These are phyloP conservation scores for Cetraspora pellucida DNA, from an alignment of 192 early-diverging fungal genomes.

Conservation along the genomic window DNA sequence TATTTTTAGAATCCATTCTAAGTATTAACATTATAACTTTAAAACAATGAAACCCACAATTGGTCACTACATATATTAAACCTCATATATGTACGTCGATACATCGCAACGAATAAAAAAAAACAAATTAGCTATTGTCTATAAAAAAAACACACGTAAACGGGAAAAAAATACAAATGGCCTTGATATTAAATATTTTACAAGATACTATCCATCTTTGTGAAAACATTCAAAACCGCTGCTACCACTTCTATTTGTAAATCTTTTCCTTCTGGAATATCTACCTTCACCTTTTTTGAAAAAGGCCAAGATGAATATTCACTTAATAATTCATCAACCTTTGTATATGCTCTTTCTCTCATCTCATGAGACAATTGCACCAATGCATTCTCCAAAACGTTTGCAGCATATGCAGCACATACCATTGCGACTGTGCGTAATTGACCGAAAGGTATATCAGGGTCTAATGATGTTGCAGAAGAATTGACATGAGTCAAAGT, in stretches of 20 bases:
- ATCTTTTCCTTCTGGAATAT: conserved; percentile 56
- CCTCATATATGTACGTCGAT: no score
- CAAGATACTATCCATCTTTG: conserved; percentile 88
- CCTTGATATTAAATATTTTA: conserved; percentile 17
- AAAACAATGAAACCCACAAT: no score
- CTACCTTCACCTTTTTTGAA: conserved; percentile 58
- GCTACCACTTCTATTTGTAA: conserved; percentile 72
- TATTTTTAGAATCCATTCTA: no score
- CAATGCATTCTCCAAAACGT: conserved; percentile 96
- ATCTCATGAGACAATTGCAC: conserved; percentile 80
- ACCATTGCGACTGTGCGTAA: conserved; percentile 86
- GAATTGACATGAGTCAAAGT: conserved; percentile 71
- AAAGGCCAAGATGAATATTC: conserved; percentile 81
- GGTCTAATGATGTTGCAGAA: conserved; percentile 49
- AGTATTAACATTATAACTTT: no score
- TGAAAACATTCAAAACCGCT: conserved; percentile 82
- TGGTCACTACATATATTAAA: no score
- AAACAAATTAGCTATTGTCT: no score
- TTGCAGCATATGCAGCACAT: conserved; percentile 94
- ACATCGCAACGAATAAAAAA: no score
- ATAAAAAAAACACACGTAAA: no score
- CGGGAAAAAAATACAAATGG: no score
- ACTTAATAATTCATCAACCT: conserved; percentile 89
- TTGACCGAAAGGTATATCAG: conserved; percentile 60
- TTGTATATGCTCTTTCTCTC: conserved; percentile 83